phyloP scores from a whole-genome alignment of 208 protist genomes.

The Phytomonas francai region DNA sequence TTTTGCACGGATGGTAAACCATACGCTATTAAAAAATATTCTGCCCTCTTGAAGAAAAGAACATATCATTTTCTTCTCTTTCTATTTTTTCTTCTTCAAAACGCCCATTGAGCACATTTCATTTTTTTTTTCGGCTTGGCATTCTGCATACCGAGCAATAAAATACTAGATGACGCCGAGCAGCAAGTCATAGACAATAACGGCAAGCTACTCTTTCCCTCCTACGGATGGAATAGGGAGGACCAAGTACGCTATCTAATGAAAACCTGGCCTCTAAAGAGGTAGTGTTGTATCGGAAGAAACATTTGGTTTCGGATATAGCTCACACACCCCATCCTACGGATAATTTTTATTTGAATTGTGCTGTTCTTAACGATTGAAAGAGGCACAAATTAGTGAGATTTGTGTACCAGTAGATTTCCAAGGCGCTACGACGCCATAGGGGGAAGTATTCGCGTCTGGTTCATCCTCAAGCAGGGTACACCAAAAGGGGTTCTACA shows the following conservation, averaged over 20 bases:
- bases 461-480: no score
- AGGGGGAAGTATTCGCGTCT: no score
- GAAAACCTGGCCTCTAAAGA: background rate
- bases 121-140: background rate
- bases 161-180: background rate
- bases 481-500: no score
- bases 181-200: background rate
- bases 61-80: no score
- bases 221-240: background rate
- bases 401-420: no score
- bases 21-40: background rate
- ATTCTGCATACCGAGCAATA: background rate
- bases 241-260: background rate
- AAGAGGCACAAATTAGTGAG: no score
- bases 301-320: background rate
- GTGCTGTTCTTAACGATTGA: no score
- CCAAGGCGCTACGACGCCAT: no score
- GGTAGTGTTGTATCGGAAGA: background rate
- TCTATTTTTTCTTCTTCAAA: no score
- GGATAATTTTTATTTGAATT: no score
- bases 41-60: background rate
- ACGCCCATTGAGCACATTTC: background rate
- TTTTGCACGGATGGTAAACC: background rate
- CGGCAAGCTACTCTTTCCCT: background rate
- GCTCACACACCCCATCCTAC: no score